Evolutionary conservation across 1,284 basidiomycete genomes (phyloP).

Genomic region (Coriolopsis trogii): DNA sequence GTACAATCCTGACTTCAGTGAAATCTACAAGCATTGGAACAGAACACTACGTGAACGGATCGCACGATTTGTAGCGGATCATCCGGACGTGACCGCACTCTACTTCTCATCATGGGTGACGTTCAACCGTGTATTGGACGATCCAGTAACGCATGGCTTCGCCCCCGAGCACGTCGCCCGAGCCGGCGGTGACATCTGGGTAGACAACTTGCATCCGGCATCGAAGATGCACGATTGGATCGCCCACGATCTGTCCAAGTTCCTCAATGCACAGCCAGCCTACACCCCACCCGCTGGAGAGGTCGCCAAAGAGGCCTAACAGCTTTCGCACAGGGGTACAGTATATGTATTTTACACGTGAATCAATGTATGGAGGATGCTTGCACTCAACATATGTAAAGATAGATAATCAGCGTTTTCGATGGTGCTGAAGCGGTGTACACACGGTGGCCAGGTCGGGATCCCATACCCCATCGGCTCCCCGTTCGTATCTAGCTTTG

Average conservation of each 20-base stretch:
- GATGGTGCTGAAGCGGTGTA: no score
- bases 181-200: constrained; percentile 49
- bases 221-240: constrained; percentile 32
- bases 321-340: no score
- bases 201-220: constrained; percentile 42
- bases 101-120: constrained; percentile 51
- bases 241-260: constrained; percentile 29
- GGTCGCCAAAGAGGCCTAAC: no score
- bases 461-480: no score
- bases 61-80: constrained; percentile 39
- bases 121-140: constrained; percentile 50
- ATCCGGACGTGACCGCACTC: constrained; percentile 48
- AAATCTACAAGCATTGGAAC: constrained; percentile 48
- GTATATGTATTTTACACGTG: no score
- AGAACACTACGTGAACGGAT: constrained; percentile 35
- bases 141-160: constrained; percentile 48
- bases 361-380: no score
- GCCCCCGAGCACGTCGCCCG: constrained; percentile 33
- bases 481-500: no score
- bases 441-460: no score
- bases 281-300: not conserved
- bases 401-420: no score
- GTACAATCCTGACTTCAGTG: not conserved
- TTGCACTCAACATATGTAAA: no score
- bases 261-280: constrained; percentile 22